These are phyloP conservation scores for Arabidopsis lyrata DNA, from an alignment of 441 rosid species.

Conservation along the genomic window DNA sequence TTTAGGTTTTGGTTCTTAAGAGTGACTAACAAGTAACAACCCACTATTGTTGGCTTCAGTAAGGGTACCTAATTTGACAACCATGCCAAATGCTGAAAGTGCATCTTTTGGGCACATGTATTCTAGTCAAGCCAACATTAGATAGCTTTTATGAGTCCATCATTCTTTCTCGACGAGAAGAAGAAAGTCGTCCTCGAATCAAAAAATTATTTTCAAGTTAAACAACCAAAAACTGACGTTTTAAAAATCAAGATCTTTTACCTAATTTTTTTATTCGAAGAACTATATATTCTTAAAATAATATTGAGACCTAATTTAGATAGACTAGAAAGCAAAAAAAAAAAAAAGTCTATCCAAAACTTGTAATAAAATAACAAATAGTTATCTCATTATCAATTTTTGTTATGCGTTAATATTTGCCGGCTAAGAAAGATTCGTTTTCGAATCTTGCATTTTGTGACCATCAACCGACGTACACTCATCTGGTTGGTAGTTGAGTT, in stretches of 20 bases:
- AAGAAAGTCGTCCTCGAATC: too few relatives aligned
- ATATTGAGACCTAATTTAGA: neutral
- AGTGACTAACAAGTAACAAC: too few relatives aligned
- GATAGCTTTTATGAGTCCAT: too few relatives aligned
- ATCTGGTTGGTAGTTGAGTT: conserved; percentile 11
- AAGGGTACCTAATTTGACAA: too few relatives aligned
- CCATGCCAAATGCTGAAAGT: too few relatives aligned
- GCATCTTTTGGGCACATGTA: too few relatives aligned
- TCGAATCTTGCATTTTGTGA: neutral
- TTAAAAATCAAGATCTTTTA: neutral
- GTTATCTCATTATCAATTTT: neutral
- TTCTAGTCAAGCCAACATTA: too few relatives aligned
- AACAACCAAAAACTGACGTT: too few relatives aligned
- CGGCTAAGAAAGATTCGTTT: neutral
- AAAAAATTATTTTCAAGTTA: too few relatives aligned
- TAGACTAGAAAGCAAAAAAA: neutral
- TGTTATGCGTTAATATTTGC: neutral
- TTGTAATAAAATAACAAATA: neutral
- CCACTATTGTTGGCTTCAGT: too few relatives aligned
- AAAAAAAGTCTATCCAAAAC: neutral
- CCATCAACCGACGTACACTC: neutral
- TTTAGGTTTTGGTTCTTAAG: too few relatives aligned
- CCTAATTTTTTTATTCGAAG: neutral
- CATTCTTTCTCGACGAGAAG: too few relatives aligned
- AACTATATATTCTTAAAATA: neutral